Evolutionary conservation across 2,329 filamentous ascomycete species (phyloP).

Genomic region (Diaporthe caulivora): DNA sequence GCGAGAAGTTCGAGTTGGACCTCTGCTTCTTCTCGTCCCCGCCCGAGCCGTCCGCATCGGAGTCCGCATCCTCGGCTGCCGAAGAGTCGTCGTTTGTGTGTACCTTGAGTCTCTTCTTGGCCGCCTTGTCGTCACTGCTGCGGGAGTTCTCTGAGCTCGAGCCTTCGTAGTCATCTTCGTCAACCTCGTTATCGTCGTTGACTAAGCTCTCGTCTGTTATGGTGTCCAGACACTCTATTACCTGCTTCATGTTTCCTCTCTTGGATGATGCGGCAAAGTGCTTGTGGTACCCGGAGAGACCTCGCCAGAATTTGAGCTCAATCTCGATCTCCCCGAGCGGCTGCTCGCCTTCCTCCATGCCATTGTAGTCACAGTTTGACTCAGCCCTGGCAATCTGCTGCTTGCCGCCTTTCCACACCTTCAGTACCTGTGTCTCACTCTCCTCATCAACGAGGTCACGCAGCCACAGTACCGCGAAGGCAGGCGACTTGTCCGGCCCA

Average conservation of each 20-base stretch:
- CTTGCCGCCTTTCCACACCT: conserved; percentile 77
- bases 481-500: conserved; percentile 66
- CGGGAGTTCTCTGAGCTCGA: conserved; percentile 34
- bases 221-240: conserved; percentile 74
- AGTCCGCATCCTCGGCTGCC: neutral
- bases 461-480: conserved; percentile 76
- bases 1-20: conserved; percentile 33
- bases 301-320: conserved; percentile 70
- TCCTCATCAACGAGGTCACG: conserved; percentile 78
- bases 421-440: conserved; percentile 67
- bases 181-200: conserved; percentile 42
- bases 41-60: conserved; percentile 47
- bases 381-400: conserved; percentile 54
- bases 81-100: conserved; percentile 40
- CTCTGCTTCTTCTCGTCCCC: conserved; percentile 44
- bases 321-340: conserved; percentile 69
- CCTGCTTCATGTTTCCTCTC: conserved; percentile 66
- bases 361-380: conserved; percentile 51
- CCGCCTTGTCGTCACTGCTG: conserved; percentile 36
- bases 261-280: conserved; percentile 62
- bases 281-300: conserved; percentile 71
- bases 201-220: conserved; percentile 67
- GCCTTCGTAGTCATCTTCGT: conserved; percentile 36
- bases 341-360: conserved; percentile 66
- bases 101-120: conserved; percentile 37